Evolutionary conservation across 106 monocot species (phyloP).

Genomic region (Narthecium ossifragum): DNA sequence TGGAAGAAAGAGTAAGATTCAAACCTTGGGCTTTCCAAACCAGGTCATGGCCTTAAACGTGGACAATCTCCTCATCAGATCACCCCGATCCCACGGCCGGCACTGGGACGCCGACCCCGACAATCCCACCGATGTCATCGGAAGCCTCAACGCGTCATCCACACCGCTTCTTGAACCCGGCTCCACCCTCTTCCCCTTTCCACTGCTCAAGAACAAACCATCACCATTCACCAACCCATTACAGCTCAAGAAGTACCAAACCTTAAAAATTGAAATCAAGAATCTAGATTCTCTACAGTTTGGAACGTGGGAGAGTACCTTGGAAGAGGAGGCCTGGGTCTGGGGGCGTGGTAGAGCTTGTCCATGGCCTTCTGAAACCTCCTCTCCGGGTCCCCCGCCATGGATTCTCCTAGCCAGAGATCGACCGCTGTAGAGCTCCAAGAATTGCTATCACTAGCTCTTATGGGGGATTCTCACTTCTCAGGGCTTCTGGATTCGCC

Average conservation of each 20-base stretch:
- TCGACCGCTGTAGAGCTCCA: too few species aligned
- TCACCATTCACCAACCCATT: neutral
- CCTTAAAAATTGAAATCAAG: neutral
- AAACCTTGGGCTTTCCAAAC: conserved; percentile 96
- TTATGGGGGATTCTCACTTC: too few species aligned
- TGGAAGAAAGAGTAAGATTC: neutral
- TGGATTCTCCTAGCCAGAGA: too few species aligned
- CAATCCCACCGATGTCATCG: neutral
- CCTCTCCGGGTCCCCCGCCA: conserved; percentile 53
- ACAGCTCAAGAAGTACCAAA: neutral
- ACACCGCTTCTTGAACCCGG: conserved; percentile 7
- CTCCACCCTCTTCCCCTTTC: conserved; percentile 19
- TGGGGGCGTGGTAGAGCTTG: conserved; percentile 65
- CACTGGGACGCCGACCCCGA: conserved; percentile 30
- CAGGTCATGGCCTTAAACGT: conserved; percentile 99
- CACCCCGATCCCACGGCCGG: conserved; percentile 94
- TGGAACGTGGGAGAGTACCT: conserved; percentile 10
- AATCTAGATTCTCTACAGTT: neutral
- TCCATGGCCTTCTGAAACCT: conserved; percentile 69
- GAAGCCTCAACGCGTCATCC: conserved; percentile 14
- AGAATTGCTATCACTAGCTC: too few species aligned
- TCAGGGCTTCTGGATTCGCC: too few species aligned
- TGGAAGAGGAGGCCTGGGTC: conserved; percentile 15
- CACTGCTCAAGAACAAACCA: conserved; percentile 11
- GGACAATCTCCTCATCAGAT: conserved; percentile 64